A percentile compares a stretch with the other conserved stretches of the same genome.
Conservation (phyloP, 352 stramenopile genomes). For the Pythium phragmitis region DNA sequence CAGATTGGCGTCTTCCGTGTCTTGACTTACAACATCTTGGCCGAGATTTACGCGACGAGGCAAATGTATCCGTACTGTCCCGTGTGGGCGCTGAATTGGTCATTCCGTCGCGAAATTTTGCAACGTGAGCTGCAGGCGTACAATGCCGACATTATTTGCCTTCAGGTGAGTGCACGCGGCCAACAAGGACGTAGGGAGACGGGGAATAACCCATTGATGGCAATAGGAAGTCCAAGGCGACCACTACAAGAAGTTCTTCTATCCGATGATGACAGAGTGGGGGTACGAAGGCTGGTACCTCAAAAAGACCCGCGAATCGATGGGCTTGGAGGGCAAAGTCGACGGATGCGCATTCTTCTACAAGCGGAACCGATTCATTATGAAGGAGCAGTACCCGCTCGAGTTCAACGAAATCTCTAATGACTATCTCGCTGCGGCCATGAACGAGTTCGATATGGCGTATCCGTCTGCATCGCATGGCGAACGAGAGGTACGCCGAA, state of each 20-base stretch:
- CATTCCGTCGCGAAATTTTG: slow-evolving; percentile 92
- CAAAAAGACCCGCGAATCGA: slow-evolving; percentile 97
- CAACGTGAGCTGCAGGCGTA: slow-evolving; percentile 89
- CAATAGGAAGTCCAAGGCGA: slow-evolving; percentile 97
- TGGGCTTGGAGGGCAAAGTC: slow-evolving; percentile 96
- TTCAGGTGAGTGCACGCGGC: slow-evolving; percentile 54
- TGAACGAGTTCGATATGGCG: slow-evolving; percentile 78
- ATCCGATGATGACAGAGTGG: slow-evolving; percentile 92
- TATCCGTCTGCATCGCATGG: slow-evolving; percentile 65
- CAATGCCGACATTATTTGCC: slow-evolving; percentile 96
- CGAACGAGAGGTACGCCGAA: slow-evolving; percentile 45
- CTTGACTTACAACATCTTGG: slow-evolving; percentile 91
- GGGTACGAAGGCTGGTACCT: slow-evolving; percentile 98
- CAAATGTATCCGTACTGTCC: slow-evolving; percentile 97
- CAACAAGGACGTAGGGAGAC: too few relatives aligned
- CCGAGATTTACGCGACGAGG: slow-evolving; percentile 89
- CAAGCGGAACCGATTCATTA: slow-evolving; percentile 89
- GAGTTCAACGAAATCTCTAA: slow-evolving; percentile 96
- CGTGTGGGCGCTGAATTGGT: slow-evolving; percentile 97
- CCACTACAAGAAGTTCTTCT: slow-evolving; percentile 97
- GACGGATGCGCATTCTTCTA: slow-evolving; percentile 99
- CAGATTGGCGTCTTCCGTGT: slow-evolving; percentile 84
- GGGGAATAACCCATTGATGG: neutral
- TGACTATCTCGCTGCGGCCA: slow-evolving; percentile 62
- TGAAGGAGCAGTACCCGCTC: slow-evolving; percentile 92